Evolutionary conservation across 768 basidiomycete genomes (phyloP), one percentile per base, ranked within the genome.

Genomic region (Psilocybe cubensis): DNA sequence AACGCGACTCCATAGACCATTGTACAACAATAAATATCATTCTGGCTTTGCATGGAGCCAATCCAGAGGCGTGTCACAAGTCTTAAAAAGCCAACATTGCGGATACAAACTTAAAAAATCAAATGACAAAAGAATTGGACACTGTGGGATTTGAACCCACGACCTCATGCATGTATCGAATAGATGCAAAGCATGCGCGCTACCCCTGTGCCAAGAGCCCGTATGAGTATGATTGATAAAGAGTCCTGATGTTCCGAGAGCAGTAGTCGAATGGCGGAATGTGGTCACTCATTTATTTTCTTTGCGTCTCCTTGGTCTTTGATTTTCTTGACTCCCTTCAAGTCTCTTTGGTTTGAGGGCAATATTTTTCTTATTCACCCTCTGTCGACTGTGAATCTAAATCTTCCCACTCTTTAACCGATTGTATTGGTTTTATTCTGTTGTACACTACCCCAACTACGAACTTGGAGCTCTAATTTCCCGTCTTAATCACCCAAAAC

Each of bases 131-230:
- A 53, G 66, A 62, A 66, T 38, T 78, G 76, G 78, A 79, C 76
- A 70, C 75, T 79, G 73, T 75, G 80, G 77, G 81, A 78, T 70
- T 82, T 68, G 81, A 82, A 82, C 81, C 78, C 80, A 76, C 76
- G 81, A 78, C 79, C 80, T 82, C 78, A 79, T 74, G 79, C 80
- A 82, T 40, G 66, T 65, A 51, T n/a, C 42, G 21, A 14, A n/a
- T 18, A 17, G 1, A 60, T 81, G 81, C 81, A 79, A 82, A 82
- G 81, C 81, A 74, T 77, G 78, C 81, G 81, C 81, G 79, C 81
- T 82, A 82, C 81, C 81, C 77, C 80, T 81, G 79, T 76, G 80
- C 80, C 75, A 82, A 82, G 78, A 67, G 80, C 80, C 80, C 80
- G 8, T 42, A 18, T 10, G 23, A 8, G 12, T 20, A 18, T 42